Conservation (phyloP, 2,329 filamentous ascomycete genomes). For the Sclerotinia borealis region DNA sequence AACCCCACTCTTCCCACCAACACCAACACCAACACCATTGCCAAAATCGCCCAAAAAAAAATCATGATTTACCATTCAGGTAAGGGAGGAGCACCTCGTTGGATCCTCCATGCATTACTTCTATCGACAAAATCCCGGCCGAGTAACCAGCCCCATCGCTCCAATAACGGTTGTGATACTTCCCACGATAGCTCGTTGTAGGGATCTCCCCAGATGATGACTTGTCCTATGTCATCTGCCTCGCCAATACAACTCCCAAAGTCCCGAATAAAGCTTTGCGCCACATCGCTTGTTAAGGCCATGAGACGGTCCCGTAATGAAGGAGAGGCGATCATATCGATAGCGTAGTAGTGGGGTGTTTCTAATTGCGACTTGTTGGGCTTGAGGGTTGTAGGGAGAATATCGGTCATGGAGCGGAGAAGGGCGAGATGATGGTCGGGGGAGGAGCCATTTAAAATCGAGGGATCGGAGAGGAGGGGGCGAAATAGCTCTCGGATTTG, state of each 20-base stretch:
- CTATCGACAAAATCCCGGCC: constrained; percentile 35
- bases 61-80: constrained; percentile 29
- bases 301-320: constrained; percentile 36
- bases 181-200: constrained; percentile 40
- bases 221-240: constrained; percentile 34
- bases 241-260: constrained; percentile 34
- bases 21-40: neutral
- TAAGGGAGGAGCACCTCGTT: constrained; percentile 34
- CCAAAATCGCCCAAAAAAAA: too few relatives aligned
- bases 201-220: constrained; percentile 40
- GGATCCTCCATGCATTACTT: constrained; percentile 38
- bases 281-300: constrained; percentile 33
- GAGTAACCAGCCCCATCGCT: constrained; percentile 38
- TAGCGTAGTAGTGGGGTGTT: constrained; percentile 37
- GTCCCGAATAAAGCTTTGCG: constrained; percentile 35
- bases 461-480: constrained; percentile 33
- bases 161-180: constrained; percentile 36
- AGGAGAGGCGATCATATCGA: constrained; percentile 39
- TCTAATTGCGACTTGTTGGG: constrained; percentile 37
- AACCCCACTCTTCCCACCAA: neutral
- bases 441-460: constrained; percentile 27
- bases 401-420: constrained; percentile 29
- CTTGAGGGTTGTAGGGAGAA: constrained; percentile 33
- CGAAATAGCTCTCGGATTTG: constrained; percentile 34
- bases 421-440: constrained; percentile 33